These are phyloP conservation scores for Trichoderma sp. DNA, from an alignment of 2,329 filamentous ascomycete genomes.

Conservation along the genomic window DNA sequence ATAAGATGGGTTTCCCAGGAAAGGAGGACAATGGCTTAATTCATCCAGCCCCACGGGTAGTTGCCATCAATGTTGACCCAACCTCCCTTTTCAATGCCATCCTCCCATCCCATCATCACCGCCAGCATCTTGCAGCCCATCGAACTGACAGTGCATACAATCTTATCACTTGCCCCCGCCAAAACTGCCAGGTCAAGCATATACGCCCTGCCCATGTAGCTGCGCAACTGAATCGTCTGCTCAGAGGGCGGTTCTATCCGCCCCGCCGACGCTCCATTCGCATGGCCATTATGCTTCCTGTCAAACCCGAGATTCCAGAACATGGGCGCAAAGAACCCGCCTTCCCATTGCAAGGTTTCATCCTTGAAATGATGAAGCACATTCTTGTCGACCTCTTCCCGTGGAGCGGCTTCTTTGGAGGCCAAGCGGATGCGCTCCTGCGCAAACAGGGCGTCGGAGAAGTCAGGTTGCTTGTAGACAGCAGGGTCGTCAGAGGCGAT, in stretches of 20 bases:
- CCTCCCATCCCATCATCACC: conserved; percentile 86
- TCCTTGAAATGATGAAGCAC: conserved; percentile 67
- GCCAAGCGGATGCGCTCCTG: conserved; percentile 77
- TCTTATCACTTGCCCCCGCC: conserved; percentile 61
- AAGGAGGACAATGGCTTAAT: background rate
- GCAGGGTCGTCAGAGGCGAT: conserved; percentile 80
- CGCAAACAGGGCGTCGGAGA: conserved; percentile 56
- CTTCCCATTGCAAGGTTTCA: conserved; percentile 80
- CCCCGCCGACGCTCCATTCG: conserved; percentile 27
- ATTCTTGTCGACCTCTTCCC: conserved; percentile 41
- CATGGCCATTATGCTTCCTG: conserved; percentile 39
- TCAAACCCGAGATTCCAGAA: conserved; percentile 72
- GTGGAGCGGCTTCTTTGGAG: conserved; percentile 52
- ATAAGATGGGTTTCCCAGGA: background rate
- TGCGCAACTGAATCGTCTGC: conserved; percentile 64
- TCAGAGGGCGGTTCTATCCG: conserved; percentile 33
- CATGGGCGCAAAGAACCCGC: conserved; percentile 77
- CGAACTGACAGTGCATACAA: conserved; percentile 75
- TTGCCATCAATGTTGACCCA: conserved; percentile 81
- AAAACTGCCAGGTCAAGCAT: conserved; percentile 77
- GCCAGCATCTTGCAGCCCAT: conserved; percentile 71
- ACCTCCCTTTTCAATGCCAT: conserved; percentile 53
- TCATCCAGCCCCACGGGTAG: conserved; percentile 57
- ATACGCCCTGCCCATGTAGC: conserved; percentile 76
- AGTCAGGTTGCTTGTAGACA: conserved; percentile 65